Conservation (phyloP, 306 rosid species). For the Cicer pinnatifidum region DNA sequence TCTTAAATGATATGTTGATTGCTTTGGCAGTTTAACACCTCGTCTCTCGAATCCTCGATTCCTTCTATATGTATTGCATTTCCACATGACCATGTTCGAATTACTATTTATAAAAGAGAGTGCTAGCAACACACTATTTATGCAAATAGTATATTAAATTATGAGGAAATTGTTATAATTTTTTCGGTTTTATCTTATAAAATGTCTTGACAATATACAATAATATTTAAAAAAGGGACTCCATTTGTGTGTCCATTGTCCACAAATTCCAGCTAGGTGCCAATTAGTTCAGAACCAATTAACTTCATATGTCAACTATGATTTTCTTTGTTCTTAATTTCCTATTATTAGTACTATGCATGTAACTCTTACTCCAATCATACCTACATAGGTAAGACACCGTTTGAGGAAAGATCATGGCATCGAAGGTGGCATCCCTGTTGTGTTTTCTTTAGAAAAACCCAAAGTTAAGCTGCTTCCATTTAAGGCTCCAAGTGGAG, state of each 20-base stretch:
- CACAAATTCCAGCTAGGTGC: conserved; percentile 24
- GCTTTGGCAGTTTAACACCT: conserved; percentile 1
- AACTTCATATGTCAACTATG: conserved; percentile 16
- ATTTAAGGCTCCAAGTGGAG: conserved; percentile 81
- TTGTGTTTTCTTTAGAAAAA: conserved; percentile 91
- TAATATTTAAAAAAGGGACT: conserved; percentile 5
- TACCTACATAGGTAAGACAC: conserved; percentile 71
- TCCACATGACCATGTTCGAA: not conserved
- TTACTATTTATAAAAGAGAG: not conserved
- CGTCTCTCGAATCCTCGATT: conserved; percentile 13
- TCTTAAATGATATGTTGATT: conserved; percentile 11
- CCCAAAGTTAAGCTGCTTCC: conserved; percentile 95
- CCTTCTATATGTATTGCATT: conserved; percentile 35
- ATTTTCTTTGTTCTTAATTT: conserved; percentile 34
- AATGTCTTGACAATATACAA: not conserved
- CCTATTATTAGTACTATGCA: conserved; percentile 24
- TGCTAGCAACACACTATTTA: no score
- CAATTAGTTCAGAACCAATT: conserved; percentile 18
- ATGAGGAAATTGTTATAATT: not conserved
- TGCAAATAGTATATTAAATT: no score
- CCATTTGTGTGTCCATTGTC: not conserved
- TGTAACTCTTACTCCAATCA: conserved; percentile 29
- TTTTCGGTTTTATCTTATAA: not conserved
- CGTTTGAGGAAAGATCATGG: conserved; percentile 82
- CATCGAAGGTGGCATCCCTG: conserved; percentile 88